Evolutionary conservation across 2,329 filamentous ascomycete species (phyloP).

Genomic region (Nannizzia gypsea): DNA sequence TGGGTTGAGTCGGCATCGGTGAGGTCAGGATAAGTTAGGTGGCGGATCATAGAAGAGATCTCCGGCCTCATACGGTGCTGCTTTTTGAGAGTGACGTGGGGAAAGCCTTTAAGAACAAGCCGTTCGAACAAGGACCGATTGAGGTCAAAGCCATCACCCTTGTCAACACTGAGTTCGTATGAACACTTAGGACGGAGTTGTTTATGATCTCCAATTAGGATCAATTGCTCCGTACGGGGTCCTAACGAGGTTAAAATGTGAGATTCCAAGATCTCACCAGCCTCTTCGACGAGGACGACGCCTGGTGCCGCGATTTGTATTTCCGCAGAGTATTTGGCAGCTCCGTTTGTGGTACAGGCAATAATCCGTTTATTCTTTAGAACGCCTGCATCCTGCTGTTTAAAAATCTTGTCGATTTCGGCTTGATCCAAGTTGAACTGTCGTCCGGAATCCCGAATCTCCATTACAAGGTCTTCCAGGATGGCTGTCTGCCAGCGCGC

Average conservation of each 20-base stretch:
- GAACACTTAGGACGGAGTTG: constrained; percentile 58
- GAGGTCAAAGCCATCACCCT: constrained; percentile 39
- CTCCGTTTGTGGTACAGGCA: constrained; percentile 59
- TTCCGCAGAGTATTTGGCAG: constrained; percentile 48
- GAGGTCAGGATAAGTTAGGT: constrained; percentile 52
- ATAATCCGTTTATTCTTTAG: constrained; percentile 50
- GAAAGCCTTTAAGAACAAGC: constrained; percentile 45
- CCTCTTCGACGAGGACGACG: constrained; percentile 58
- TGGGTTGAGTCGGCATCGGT: constrained; percentile 43
- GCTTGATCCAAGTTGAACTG: constrained; percentile 10
- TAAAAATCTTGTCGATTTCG: constrained; percentile 7
- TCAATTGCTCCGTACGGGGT: constrained; percentile 41
- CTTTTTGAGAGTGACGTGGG: constrained; percentile 43
- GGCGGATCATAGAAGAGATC: constrained; percentile 48
- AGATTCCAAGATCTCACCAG: constrained; percentile 59
- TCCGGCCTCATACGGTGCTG: constrained; percentile 61
- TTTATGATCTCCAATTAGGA: constrained; percentile 62
- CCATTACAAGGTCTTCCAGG: constrained; percentile 39
- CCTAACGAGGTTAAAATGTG: constrained; percentile 53
- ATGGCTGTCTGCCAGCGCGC: constrained; percentile 37
- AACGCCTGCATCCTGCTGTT: constrained; percentile 31
- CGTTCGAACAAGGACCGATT: constrained; percentile 58
- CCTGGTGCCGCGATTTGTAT: constrained; percentile 46
- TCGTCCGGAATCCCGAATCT: constrained; percentile 11
- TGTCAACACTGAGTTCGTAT: constrained; percentile 50